Percentiles rank a stretch among this genome's conserved stretches.
Conservation (phyloP, 2,329 filamentous ascomycete genomes). For the Cladosporium velox region DNA sequence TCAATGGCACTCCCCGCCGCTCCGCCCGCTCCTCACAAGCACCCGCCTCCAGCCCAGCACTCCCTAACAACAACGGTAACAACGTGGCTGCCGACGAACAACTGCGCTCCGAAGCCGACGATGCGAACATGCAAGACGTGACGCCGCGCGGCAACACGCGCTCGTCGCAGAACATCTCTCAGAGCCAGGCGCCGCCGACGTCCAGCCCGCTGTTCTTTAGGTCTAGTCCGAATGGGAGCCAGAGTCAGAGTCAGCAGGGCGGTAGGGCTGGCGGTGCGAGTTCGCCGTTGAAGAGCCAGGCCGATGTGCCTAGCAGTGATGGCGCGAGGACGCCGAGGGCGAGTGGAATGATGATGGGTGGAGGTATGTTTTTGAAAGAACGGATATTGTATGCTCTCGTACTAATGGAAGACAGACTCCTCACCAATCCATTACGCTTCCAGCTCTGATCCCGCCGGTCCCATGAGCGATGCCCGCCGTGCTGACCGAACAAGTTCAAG, state of each 20-base stretch:
- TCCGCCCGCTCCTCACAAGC: constrained; percentile 59
- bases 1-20: constrained; percentile 47
- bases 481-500: constrained; percentile 67
- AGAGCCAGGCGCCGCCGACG: constrained; percentile 40
- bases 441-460: constrained; percentile 64
- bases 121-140: constrained; percentile 31
- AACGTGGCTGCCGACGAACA: constrained; percentile 39
- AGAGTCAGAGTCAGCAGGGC: constrained; percentile 28
- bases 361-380: constrained; percentile 52
- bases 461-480: constrained; percentile 49
- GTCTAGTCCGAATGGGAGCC: constrained; percentile 57
- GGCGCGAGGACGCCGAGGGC: constrained; percentile 73
- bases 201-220: constrained; percentile 83
- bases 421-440: constrained; percentile 90
- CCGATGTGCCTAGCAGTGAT: constrained; percentile 48
- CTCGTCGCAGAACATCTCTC: constrained; percentile 48
- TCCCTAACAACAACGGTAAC: constrained; percentile 30
- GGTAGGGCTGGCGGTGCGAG: constrained; percentile 46
- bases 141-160: constrained; percentile 48
- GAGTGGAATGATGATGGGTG: constrained; percentile 52
- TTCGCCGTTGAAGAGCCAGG: constrained; percentile 45
- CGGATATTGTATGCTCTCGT: constrained; percentile 14
- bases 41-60: constrained; percentile 42
- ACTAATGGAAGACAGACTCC: constrained; percentile 63
- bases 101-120: constrained; percentile 44